Percentiles rank a stretch among this genome's conserved stretches.
Evolutionary conservation across 129 eudicot species (phyloP).

Genomic region (Smallanthus sonchifolius): DNA sequence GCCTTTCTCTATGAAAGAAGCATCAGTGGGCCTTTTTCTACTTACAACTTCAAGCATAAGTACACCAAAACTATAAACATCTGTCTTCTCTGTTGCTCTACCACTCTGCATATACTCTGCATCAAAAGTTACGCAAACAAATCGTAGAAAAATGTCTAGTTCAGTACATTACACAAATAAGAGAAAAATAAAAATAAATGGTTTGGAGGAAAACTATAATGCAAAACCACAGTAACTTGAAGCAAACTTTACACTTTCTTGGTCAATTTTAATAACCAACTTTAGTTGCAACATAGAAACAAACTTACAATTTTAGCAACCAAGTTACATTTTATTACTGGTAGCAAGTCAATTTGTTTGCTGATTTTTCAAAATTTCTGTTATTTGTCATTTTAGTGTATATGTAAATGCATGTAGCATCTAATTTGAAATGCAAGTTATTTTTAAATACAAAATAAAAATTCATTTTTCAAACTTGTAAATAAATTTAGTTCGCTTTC

Average conservation of each 20-base stretch:
- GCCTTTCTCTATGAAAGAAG: slow-evolving; percentile 81
- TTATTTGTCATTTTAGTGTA: not conserved
- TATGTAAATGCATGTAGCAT: not conserved
- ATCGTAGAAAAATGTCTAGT: not conserved
- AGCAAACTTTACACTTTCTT: not conserved
- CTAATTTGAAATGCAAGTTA: not conserved
- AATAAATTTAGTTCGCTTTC: not conserved
- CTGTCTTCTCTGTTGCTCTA: slow-evolving; percentile 80
- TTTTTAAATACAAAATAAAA: not conserved
- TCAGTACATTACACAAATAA: not conserved
- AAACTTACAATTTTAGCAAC: not conserved
- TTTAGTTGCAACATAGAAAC: not conserved
- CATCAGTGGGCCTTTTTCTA: slow-evolving; percentile 80
- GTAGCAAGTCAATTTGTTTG: not conserved
- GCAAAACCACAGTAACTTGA: not conserved
- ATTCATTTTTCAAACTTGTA: not conserved
- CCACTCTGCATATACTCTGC: slow-evolving; percentile 99
- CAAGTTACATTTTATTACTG: not conserved
- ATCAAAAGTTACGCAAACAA: slow-evolving; percentile 1
- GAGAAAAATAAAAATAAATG: not conserved
- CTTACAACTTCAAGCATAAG: slow-evolving; percentile 71
- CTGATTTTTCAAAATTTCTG: not conserved
- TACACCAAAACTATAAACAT: slow-evolving; percentile 83
- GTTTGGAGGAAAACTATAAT: not conserved
- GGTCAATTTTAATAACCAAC: not conserved